Evolutionary conservation across 805 yeast species (phyloP).

Genomic region (Candida taoyuanica): DNA sequence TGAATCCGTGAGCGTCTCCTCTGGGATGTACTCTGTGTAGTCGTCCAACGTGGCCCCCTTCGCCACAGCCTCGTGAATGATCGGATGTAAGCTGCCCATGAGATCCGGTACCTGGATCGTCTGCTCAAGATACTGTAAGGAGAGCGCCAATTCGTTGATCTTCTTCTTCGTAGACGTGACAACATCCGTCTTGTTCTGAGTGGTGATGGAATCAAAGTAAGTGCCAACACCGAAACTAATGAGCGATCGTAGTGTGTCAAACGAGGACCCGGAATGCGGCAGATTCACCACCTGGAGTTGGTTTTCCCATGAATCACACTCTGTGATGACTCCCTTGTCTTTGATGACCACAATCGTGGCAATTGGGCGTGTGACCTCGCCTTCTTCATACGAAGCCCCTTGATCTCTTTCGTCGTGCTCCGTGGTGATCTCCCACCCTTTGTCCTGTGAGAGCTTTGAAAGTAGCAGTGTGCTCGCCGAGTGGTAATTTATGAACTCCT

Average conservation of each 20-base stretch:
- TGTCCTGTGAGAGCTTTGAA: slow-evolving; percentile 10
- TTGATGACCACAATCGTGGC: slow-evolving; percentile 40
- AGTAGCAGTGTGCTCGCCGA: slow-evolving; percentile 26
- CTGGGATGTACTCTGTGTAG: slow-evolving; percentile 29
- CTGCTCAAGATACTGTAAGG: slow-evolving; percentile 64
- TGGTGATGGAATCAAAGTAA: slow-evolving; percentile 51
- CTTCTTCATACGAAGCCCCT: background rate
- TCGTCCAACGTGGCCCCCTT: slow-evolving; percentile 29
- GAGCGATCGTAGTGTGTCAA: slow-evolving; percentile 54
- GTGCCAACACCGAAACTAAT: slow-evolving; percentile 64
- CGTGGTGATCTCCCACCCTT: slow-evolving; percentile 15
- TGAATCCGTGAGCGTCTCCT: slow-evolving; percentile 42
- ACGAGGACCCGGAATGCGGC: slow-evolving; percentile 30
- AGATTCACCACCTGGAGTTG: slow-evolving; percentile 34
- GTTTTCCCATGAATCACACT: slow-evolving; percentile 22
- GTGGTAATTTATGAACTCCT: slow-evolving; percentile 20
- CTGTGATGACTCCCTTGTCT: slow-evolving; percentile 31
- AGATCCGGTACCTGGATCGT: slow-evolving; percentile 67
- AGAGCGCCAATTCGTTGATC: slow-evolving; percentile 60
- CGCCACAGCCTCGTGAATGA: slow-evolving; percentile 37
- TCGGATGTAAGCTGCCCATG: slow-evolving; percentile 45
- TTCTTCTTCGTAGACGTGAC: slow-evolving; percentile 52
- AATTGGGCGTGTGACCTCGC: slow-evolving; percentile 1
- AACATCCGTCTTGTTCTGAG: slow-evolving; percentile 28
- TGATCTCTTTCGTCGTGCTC: slow-evolving; percentile 10